Evolutionary conservation across 495 filamentous ascomycete species (phyloP).

Genomic region (Penicillium pulvis): DNA sequence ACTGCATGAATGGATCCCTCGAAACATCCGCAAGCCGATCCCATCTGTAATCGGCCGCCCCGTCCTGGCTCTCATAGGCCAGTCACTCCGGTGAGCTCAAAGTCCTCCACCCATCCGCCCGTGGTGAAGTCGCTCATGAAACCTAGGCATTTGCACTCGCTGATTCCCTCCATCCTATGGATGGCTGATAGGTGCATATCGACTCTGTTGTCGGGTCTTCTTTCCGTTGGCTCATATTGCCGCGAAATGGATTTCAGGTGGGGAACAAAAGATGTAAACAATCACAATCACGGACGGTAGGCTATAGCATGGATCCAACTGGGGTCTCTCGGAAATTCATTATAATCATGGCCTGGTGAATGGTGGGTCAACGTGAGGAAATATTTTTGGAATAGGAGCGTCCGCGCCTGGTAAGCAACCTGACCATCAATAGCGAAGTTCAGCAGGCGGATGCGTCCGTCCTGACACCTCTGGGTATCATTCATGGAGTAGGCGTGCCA

Average conservation of each 20-base stretch:
- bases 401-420: no score
- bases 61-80: not conserved
- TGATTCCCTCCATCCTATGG: not conserved
- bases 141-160: not conserved
- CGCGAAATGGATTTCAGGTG: no score
- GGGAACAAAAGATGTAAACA: no score
- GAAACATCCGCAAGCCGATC: not conserved
- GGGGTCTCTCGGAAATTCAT: no score
- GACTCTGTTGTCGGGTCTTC: not conserved
- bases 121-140: not conserved
- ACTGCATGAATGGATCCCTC: not conserved
- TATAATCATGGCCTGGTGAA: no score
- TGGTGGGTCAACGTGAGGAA: no score
- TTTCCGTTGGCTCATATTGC: not conserved
- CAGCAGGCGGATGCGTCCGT: no score
- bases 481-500: not conserved
- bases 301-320: no score
- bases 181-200: not conserved
- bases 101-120: not conserved
- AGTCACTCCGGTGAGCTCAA: not conserved
- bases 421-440: no score
- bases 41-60: not conserved
- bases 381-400: no score
- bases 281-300: no score
- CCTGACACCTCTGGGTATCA: not conserved